These are phyloP conservation scores for Tylopilus plumbeoviolaceoides DNA, from an alignment of 768 basidiomycete genomes.

Conservation along the genomic window DNA sequence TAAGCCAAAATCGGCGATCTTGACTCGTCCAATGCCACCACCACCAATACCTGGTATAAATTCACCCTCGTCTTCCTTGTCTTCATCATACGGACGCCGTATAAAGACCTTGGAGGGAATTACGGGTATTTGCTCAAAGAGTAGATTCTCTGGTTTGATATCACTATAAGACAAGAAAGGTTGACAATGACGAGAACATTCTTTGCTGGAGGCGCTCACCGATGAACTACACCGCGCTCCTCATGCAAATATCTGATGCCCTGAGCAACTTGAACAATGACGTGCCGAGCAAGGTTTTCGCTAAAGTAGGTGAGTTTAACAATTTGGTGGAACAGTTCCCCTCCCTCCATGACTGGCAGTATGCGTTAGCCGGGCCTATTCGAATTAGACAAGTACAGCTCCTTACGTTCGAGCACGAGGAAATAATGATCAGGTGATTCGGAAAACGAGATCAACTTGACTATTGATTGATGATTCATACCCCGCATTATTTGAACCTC, in stretches of 20 bases:
- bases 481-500: constrained; percentile 99
- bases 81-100: constrained; percentile 90
- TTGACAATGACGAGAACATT: not conserved
- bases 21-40: constrained; percentile 95
- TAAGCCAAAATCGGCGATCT: constrained; percentile 98
- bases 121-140: constrained; percentile 91
- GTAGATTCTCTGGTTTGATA: constrained; percentile 97
- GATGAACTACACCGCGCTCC: constrained; percentile 96
- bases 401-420: constrained; percentile 84
- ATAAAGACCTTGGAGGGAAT: constrained; percentile 74
- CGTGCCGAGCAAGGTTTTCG: constrained; percentile 94
- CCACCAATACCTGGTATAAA: constrained; percentile 90
- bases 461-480: constrained; percentile 85
- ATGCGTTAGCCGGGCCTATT: constrained; percentile 8
- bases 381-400: not conserved
- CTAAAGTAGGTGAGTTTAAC: constrained; percentile 99
- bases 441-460: constrained; percentile 88
- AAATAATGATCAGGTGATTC: constrained; percentile 95
- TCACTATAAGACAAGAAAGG: constrained; percentile 42
- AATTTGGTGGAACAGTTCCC: constrained; percentile 97
- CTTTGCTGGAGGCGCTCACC: constrained; percentile 35
- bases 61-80: constrained; percentile 98
- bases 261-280: constrained; percentile 92
- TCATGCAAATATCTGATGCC: constrained; percentile 96
- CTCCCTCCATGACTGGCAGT: constrained; percentile 86